These are phyloP conservation scores for Polyporus arcularius DNA, from an alignment of 768 basidiomycete genomes.

Conservation along the genomic window DNA sequence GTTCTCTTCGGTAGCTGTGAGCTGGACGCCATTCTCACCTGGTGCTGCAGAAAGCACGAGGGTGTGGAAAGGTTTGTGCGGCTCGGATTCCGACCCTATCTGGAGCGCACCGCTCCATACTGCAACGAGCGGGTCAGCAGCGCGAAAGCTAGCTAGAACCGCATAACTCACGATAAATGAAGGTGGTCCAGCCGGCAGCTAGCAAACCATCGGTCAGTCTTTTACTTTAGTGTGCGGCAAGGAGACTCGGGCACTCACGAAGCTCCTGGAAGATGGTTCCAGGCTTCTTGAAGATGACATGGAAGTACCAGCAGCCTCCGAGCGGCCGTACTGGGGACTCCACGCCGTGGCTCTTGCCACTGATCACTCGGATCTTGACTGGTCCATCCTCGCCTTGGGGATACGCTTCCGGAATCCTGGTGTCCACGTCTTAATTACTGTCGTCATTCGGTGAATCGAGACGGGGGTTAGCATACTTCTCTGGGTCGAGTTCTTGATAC, in stretches of 20 bases:
- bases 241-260: constrained; percentile 47
- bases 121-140: constrained; percentile 29
- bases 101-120: constrained; percentile 67
- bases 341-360: constrained; percentile 83
- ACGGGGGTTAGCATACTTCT: constrained; percentile 43
- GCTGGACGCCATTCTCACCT: constrained; percentile 65
- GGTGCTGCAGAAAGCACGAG: constrained; percentile 70
- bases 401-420: constrained; percentile 71
- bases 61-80: constrained; percentile 70
- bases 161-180: constrained; percentile 73
- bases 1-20: constrained; percentile 58
- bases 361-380: constrained; percentile 79
- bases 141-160: not conserved
- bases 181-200: constrained; percentile 90
- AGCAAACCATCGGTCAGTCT: constrained; percentile 3
- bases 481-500: constrained; percentile 79
- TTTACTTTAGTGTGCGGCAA: not conserved
- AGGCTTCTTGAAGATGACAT: constrained; percentile 64
- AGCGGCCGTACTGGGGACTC: constrained; percentile 88
- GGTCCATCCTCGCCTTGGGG: constrained; percentile 70
- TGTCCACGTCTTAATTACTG: not conserved
- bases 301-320: constrained; percentile 94
- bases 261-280: constrained; percentile 79
- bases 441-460: not conserved
- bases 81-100: constrained; percentile 52